Percentiles rank a stretch among this genome's conserved stretches.
phyloP scores from a whole-genome alignment of 2,329 filamentous ascomycete species.

The Talaromyces piceae region DNA sequence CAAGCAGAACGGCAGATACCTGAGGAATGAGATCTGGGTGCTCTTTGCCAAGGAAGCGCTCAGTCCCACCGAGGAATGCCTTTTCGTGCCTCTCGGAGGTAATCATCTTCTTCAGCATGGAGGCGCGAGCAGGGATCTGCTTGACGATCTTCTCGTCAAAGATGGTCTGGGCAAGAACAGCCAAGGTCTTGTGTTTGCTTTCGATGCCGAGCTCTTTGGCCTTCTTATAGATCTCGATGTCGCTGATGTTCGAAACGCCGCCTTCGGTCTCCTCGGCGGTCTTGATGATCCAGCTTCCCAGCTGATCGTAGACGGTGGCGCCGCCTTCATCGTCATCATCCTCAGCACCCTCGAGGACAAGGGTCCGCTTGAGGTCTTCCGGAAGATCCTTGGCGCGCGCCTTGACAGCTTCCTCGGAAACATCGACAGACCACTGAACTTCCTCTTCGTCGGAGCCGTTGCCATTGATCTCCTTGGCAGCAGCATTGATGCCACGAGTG shows the following conservation, averaged over 20 bases:
- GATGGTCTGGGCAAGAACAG: slow-evolving; percentile 86
- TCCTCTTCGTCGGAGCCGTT: slow-evolving; percentile 64
- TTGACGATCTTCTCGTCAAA: slow-evolving; percentile 85
- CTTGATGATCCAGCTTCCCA: slow-evolving; percentile 84
- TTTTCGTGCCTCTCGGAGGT: slow-evolving; percentile 92
- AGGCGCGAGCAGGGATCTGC: slow-evolving; percentile 76
- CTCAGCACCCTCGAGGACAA: slow-evolving; percentile 72
- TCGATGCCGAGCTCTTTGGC: slow-evolving; percentile 94
- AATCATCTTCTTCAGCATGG: slow-evolving; percentile 86
- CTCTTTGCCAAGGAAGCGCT: slow-evolving; percentile 80
- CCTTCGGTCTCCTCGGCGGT: slow-evolving; percentile 63
- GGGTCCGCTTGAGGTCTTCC: slow-evolving; percentile 87
- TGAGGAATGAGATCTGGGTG: slow-evolving; percentile 69
- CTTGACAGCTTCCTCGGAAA: slow-evolving; percentile 90
- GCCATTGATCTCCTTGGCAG: slow-evolving; percentile 62
- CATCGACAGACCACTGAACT: slow-evolving; percentile 84
- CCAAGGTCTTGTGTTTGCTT: slow-evolving; percentile 83
- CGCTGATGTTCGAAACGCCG: slow-evolving; percentile 69
- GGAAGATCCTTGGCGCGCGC: slow-evolving; percentile 89
- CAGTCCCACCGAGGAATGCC: slow-evolving; percentile 87
- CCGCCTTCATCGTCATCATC: slow-evolving; percentile 73
- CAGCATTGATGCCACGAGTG: slow-evolving; percentile 63
- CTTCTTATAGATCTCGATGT: slow-evolving; percentile 90
- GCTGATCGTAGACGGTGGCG: slow-evolving; percentile 72
- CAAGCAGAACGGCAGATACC: slow-evolving; percentile 78